Percentiles rank a stretch among this genome's conserved stretches.
These are phyloP conservation scores for Neurospora cerealis DNA, from an alignment of 495 filamentous ascomycete genomes.

Conservation along the genomic window DNA sequence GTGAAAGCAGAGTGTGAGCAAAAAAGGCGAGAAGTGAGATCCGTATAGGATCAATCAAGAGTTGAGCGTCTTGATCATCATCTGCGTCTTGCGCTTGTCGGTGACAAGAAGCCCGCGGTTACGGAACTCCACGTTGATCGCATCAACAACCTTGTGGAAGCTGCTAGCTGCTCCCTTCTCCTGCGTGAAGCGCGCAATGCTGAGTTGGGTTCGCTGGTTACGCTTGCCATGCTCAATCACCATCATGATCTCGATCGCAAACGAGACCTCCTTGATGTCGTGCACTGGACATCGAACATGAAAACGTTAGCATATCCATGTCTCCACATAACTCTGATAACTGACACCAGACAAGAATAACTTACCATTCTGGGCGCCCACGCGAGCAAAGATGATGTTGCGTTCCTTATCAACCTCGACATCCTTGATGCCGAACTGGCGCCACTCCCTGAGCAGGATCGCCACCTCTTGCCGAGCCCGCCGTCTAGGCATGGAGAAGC, in stretches of 20 bases:
- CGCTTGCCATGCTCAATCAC: slow-evolving; percentile 62
- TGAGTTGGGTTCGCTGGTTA: slow-evolving; percentile 47
- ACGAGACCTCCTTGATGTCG: slow-evolving; percentile 63
- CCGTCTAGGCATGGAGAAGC: slow-evolving; percentile 57
- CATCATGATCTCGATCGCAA: slow-evolving; percentile 75
- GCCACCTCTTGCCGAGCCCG: slow-evolving; percentile 66
- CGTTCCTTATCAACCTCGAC: slow-evolving; percentile 63
- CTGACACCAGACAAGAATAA: slow-evolving; percentile 5
- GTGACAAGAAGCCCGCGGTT: slow-evolving; percentile 54
- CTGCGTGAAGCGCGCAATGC: slow-evolving; percentile 76
- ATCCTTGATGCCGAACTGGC: slow-evolving; percentile 64
- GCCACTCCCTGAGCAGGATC: slow-evolving; percentile 66
- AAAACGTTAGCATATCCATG: slow-evolving; percentile 16
- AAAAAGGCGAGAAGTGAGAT: neutral
- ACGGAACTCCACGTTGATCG: slow-evolving; percentile 51
- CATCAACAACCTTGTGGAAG: slow-evolving; percentile 74
- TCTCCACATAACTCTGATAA: neutral
- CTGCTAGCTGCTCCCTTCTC: slow-evolving; percentile 77
- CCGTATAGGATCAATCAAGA: slow-evolving; percentile 11
- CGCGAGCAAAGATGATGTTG: slow-evolving; percentile 63
- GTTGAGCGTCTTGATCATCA: slow-evolving; percentile 55
- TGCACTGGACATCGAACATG: slow-evolving; percentile 40
- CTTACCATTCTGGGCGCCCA: slow-evolving; percentile 72
- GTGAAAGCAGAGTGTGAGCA: neutral
- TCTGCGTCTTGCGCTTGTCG: slow-evolving; percentile 54